Evolutionary conservation across 2,329 filamentous ascomycete species (phyloP), one percentile per base, ranked within the genome.

Genomic region (Paracamarosporium sp.): DNA sequence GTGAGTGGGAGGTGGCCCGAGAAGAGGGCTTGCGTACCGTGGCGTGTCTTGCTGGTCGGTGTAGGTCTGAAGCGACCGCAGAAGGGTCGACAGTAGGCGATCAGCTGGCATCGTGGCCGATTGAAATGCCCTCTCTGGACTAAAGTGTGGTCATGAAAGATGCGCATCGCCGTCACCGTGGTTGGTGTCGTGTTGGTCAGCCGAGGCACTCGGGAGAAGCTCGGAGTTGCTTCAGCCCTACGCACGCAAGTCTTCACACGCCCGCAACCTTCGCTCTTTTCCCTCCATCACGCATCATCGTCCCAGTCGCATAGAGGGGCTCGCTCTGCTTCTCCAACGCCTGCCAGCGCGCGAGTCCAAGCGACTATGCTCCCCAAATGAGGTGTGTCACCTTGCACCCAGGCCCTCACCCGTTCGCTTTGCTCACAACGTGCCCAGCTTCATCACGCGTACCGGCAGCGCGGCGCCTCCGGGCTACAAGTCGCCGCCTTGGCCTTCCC

Each of bases 401-500:
- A 0, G n/a, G n/a, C n/a, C n/a, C n/a, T 27, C 40, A 30, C 38
- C 30, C 28, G 17, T 38, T 27, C 15, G 31, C 17, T 31, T 35
- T 5, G 48, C 55, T 50, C 27, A 61, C 47, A 31, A 35, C 25
- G 51, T 11, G 12, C 59, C 67, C 66, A 76, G 74, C 64, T 82
- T 82, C 68, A 74, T 82, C 51, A 78, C 79, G 60, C 78, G 77
- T 62, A 66, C 78, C 56, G 77, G 81, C 64, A 78, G 78, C 46
- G 75, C 79, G 20, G 78, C 79, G 50, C 85, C 85, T 1, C 75
- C 80, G 31, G 82, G 83, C 73, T 95, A 96, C 79, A 75, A 77
- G 25, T 85, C 86, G 22, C 92, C 92, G 20, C 75, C 81, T 4
- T 97, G 96, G 72, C 93, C 93, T 1, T 91, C 90, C 35, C 87